Evolutionary conservation across 139 green algal species (phyloP).

Genomic region (Tetradesmus lagerheimii): DNA sequence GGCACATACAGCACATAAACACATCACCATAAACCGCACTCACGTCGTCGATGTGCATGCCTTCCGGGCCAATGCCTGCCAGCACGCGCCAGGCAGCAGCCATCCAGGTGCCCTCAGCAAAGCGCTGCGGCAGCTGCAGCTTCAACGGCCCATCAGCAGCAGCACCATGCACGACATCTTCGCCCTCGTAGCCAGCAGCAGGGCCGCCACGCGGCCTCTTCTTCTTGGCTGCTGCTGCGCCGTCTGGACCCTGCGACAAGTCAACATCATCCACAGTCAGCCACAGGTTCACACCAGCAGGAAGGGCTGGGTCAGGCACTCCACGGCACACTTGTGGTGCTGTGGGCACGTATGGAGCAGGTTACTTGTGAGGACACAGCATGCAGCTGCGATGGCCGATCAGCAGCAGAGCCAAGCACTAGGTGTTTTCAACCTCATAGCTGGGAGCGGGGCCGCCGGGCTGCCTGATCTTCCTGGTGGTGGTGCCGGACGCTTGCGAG

Average conservation of each 20-base stretch:
- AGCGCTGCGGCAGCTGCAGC: conserved; percentile 78
- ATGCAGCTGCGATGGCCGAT: no score
- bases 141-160: conserved; percentile 61
- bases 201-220: neutral
- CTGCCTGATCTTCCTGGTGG: neutral
- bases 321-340: no score
- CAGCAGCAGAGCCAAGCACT: neutral
- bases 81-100: conserved; percentile 89
- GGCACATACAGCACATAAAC: neutral
- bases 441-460: neutral
- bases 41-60: conserved; percentile 65
- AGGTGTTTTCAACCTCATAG: conserved; percentile 82
- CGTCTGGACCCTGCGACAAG: conserved; percentile 17
- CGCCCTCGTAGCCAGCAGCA: conserved; percentile 63
- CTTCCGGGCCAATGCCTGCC: conserved; percentile 73
- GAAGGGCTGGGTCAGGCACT: no score
- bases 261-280: no score
- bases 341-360: no score
- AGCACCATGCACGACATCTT: conserved; percentile 69
- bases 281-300: no score
- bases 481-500: no score
- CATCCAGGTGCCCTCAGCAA: conserved; percentile 82
- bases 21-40: neutral
- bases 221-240: neutral
- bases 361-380: no score